phyloP scores from a whole-genome alignment of 768 basidiomycete species.

The Candolleomyces eurysporus region DNA sequence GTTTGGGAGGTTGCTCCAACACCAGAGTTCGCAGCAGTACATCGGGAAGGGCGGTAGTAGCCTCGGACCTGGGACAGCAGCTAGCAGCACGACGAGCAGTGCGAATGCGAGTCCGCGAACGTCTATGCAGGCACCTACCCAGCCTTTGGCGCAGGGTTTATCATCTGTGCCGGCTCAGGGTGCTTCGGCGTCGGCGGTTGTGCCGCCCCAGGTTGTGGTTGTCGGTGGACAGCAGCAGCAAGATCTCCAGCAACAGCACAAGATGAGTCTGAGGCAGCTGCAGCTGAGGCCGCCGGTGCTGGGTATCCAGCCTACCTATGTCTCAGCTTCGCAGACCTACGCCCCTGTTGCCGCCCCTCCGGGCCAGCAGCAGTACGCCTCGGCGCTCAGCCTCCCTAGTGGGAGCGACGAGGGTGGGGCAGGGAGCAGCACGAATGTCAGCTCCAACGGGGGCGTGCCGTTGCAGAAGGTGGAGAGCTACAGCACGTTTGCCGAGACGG shows the following conservation, averaged over 20 bases:
- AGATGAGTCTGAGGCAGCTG: conserved; percentile 26
- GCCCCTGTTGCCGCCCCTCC: background rate
- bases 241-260: conserved; percentile 20
- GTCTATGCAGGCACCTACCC: background rate
- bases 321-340: conserved; percentile 34
- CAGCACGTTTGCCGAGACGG: conserved; percentile 1
- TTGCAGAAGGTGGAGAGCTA: conserved; percentile 1
- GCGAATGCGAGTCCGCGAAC: background rate
- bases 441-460: background rate
- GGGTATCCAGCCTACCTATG: conserved; percentile 67
- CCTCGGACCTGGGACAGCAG: background rate
- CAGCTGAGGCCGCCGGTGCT: conserved; percentile 44
- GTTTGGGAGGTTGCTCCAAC: conserved; percentile 5
- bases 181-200: background rate
- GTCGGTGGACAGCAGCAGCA: conserved; percentile 10
- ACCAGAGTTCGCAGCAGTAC: conserved; percentile 10
- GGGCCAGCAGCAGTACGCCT: conserved; percentile 7
- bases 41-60: conserved; percentile 2
- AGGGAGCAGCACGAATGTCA: background rate
- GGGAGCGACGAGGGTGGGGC: background rate
- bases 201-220: conserved; percentile 1
- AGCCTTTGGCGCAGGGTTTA: background rate
- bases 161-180: too few species aligned
- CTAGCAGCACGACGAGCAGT: background rate
- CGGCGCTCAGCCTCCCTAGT: conserved; percentile 1